phyloP scores from a whole-genome alignment of 1,139 yeast species.

The Kodamaea sp. region DNA sequence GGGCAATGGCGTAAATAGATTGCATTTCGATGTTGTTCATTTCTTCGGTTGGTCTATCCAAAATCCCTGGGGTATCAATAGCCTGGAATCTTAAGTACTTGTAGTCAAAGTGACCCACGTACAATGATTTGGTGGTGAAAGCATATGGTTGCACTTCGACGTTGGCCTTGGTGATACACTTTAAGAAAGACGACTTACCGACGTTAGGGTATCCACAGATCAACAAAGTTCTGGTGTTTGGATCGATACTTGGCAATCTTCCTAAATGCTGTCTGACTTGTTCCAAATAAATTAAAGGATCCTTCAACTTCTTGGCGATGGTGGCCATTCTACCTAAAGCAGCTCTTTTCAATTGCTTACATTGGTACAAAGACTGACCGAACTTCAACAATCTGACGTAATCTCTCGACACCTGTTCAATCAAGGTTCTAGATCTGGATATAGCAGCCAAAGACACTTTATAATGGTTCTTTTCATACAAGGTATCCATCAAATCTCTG shows the following conservation, averaged over 20 bases:
- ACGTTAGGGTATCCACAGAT: constrained; percentile 99
- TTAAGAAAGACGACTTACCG: constrained; percentile 94
- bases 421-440: constrained; percentile 88
- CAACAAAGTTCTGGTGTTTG: constrained; percentile 94
- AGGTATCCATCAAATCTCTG: constrained; percentile 94
- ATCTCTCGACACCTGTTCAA: constrained; percentile 95
- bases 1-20: constrained; percentile 97
- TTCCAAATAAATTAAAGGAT: constrained; percentile 88
- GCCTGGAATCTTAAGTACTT: constrained; percentile 97
- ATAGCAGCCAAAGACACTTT: constrained; percentile 96
- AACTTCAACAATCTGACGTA: constrained; percentile 89
- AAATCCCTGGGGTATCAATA: constrained; percentile 97
- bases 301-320: constrained; percentile 89
- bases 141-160: constrained; percentile 99
- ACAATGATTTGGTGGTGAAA: constrained; percentile 91
- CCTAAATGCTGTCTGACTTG: constrained; percentile 99
- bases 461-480: constrained; percentile 96
- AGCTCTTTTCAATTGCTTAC: constrained; percentile 97
- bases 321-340: constrained; percentile 99
- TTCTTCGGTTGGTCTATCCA: constrained; percentile 98
- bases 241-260: constrained; percentile 96
- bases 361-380: constrained; percentile 96
- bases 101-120: constrained; percentile 97
- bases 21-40: constrained; percentile 99
- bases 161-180: constrained; percentile 94